Percentiles rank a stretch among this genome's conserved stretches.
These are phyloP conservation scores for Pseudotsuga menziesii DNA, from an alignment of 75 land plant species.

Conservation along the genomic window DNA sequence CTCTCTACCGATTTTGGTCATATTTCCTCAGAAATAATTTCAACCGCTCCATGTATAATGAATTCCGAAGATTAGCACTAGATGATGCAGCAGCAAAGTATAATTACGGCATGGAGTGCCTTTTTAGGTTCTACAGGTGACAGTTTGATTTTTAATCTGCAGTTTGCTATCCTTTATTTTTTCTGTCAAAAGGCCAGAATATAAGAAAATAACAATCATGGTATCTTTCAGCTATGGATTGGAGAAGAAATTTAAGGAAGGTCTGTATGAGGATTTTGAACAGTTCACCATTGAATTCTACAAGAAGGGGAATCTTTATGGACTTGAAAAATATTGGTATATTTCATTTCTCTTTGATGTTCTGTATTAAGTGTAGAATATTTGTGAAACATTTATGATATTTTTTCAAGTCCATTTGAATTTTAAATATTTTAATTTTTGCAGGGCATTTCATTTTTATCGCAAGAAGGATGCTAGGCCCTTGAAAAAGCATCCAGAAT, in stretches of 20 bases:
- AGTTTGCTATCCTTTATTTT: constrained; percentile 1
- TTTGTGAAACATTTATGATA: background rate
- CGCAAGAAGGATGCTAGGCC: constrained; percentile 50
- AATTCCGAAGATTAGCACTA: constrained; percentile 75
- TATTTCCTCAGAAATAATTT: constrained; percentile 82
- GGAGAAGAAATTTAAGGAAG: constrained; percentile 80
- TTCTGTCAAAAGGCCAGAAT: background rate
- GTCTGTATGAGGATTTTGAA: constrained; percentile 94
- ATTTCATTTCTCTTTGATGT: background rate
- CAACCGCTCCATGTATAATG: constrained; percentile 76
- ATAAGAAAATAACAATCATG: background rate
- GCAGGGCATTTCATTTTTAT: constrained; percentile 93
- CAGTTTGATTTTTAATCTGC: background rate
- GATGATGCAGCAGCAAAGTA: constrained; percentile 92
- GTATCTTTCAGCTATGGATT: constrained; percentile 78
- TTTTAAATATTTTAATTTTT: background rate
- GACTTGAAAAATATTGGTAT: constrained; percentile 99
- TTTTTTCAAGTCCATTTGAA: background rate
- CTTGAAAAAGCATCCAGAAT: constrained; percentile 70
- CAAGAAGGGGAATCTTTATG: constrained; percentile 88
- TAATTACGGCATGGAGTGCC: constrained; percentile 93
- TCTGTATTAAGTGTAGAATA: background rate
- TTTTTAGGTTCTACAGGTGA: constrained; percentile 98
- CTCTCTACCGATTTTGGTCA: constrained; percentile 91
- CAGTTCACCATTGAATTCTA: constrained; percentile 80